Evolutionary conservation across 1,284 basidiomycete species (phyloP).

Genomic region (Apiotrichum laibachii): DNA sequence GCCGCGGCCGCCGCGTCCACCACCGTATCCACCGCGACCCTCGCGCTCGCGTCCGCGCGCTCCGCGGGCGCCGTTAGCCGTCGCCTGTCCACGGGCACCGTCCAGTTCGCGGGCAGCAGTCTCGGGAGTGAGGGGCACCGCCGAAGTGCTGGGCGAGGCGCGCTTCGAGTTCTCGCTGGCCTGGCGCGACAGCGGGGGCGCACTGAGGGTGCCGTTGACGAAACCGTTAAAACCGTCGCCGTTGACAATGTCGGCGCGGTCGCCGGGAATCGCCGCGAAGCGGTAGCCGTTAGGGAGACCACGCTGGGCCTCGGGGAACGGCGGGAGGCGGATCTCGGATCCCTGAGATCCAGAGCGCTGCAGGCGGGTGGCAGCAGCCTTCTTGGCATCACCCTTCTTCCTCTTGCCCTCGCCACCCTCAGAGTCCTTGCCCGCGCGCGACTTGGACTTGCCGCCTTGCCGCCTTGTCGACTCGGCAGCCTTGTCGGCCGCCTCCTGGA

Average conservation of each 20-base stretch:
- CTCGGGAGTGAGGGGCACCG: constrained; percentile 16
- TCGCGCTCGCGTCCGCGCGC: constrained; percentile 31
- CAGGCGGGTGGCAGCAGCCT: constrained; percentile 4
- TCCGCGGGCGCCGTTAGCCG: constrained; percentile 24
- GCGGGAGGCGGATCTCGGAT: constrained; percentile 24
- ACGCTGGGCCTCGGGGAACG: constrained; percentile 8
- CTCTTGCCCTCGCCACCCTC: constrained; percentile 16
- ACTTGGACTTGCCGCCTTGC: constrained; percentile 25
- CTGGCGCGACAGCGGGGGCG: constrained; percentile 29
- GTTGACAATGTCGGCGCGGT: neutral
- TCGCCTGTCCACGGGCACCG: constrained; percentile 26
- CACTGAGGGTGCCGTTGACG: constrained; percentile 16
- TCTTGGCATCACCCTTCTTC: constrained; percentile 14
- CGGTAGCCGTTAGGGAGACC: constrained; percentile 17
- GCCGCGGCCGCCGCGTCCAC: constrained; percentile 1
- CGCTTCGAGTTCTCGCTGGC: constrained; percentile 26
- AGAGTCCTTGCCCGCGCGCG: constrained; percentile 15
- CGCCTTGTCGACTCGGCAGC: constrained; percentile 34
- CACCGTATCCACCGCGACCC: constrained; percentile 29
- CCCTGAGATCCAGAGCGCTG: constrained; percentile 18
- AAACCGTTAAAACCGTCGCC: constrained; percentile 6
- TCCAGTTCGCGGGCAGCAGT: constrained; percentile 9
- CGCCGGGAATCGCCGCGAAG: constrained; percentile 17
- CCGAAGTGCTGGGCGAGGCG: constrained; percentile 11
- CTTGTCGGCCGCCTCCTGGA: constrained; percentile 50